phyloP scores from a whole-genome alignment of 139 green algal species.

The Tetraselmis striata region DNA sequence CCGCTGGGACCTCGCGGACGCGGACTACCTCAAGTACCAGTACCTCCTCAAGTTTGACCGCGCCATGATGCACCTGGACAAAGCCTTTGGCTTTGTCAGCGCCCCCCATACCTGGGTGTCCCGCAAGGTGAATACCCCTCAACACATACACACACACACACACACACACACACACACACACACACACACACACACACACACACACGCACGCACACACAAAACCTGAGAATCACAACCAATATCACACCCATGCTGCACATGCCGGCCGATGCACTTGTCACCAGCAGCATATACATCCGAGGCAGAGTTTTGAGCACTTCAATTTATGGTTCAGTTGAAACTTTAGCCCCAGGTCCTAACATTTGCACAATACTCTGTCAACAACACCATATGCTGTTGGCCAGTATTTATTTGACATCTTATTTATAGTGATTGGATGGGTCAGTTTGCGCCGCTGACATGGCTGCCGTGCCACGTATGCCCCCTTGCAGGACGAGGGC shows the following conservation, averaged over 20 bases:
- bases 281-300: too few relatives aligned
- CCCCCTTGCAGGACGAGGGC: constrained; percentile 77
- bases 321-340: too few relatives aligned
- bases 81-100: constrained; percentile 83
- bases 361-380: too few relatives aligned
- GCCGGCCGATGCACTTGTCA: too few relatives aligned
- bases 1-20: constrained; percentile 87
- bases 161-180: not conserved
- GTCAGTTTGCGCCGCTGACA: too few relatives aligned
- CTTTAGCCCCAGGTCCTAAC: too few relatives aligned
- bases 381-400: too few relatives aligned
- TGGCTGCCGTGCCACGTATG: too few relatives aligned
- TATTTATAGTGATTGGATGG: too few relatives aligned
- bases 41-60: constrained; percentile 63
- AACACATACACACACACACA: not conserved
- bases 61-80: constrained; percentile 91
- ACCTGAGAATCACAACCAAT: not conserved
- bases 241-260: not conserved
- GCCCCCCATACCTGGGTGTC: constrained; percentile 70
- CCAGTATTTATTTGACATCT: too few relatives aligned
- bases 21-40: constrained; percentile 79
- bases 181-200: not conserved
- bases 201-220: not conserved
- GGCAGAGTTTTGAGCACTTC: too few relatives aligned
- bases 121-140: constrained; percentile 35